Percentiles rank a stretch among this genome's conserved stretches.
Conservation (phyloP, 768 basidiomycete species). For the Tulasnella sp. region DNA sequence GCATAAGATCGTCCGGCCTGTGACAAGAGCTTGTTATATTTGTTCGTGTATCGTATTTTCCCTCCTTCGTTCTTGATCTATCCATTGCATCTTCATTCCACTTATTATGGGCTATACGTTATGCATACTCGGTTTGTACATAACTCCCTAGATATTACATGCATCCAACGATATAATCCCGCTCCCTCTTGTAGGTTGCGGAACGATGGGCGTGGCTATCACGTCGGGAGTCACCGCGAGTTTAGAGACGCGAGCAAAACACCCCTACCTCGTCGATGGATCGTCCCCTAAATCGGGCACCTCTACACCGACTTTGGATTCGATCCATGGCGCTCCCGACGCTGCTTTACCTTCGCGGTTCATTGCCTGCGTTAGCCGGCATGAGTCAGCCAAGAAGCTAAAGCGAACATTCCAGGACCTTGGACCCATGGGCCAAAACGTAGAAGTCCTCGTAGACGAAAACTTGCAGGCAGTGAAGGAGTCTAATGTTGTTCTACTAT, state of each 20-base stretch:
- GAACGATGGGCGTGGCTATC: constrained; percentile 96
- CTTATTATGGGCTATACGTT: constrained; percentile 78
- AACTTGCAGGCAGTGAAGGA: constrained; percentile 64
- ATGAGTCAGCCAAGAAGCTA: constrained; percentile 62
- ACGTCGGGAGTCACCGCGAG: constrained; percentile 85
- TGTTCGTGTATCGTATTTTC: neutral
- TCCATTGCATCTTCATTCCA: neutral
- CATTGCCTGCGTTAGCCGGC: constrained; percentile 76
- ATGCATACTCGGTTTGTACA: constrained; percentile 60
- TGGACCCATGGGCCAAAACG: constrained; percentile 36
- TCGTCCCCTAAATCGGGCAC: constrained; percentile 39
- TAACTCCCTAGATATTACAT: constrained; percentile 3
- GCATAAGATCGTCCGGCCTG: too few relatives aligned
- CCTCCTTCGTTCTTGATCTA: neutral
- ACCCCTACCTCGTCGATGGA: neutral
- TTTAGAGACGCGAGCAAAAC: constrained; percentile 39
- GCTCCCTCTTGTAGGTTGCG: constrained; percentile 55
- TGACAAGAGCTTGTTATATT: too few relatives aligned
- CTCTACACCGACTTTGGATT: constrained; percentile 46
- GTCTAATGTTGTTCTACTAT: constrained; percentile 79
- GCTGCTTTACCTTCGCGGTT: constrained; percentile 68
- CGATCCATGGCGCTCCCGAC: constrained; percentile 34
- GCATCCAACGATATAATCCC: constrained; percentile 13
- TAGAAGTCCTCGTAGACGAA: constrained; percentile 57
- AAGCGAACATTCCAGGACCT: constrained; percentile 52